These are phyloP conservation scores for Fusarium fracticaudum DNA, from an alignment of 2,329 filamentous ascomycete species.

Conservation along the genomic window DNA sequence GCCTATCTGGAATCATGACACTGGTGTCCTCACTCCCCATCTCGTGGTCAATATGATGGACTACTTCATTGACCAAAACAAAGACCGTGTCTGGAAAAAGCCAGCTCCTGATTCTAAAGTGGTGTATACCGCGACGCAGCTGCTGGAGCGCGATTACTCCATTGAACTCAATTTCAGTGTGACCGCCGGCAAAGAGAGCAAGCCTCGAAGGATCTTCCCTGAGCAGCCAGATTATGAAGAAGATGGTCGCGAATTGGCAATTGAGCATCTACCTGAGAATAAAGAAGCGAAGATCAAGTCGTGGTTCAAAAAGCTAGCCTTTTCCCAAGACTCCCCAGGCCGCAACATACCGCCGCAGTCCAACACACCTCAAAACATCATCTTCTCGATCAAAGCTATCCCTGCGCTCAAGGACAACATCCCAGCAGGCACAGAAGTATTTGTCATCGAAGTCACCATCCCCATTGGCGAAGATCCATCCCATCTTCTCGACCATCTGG, in stretches of 20 bases:
- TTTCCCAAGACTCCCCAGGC: background rate
- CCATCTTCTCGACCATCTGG: background rate
- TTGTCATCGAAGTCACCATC: background rate
- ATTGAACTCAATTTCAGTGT: background rate
- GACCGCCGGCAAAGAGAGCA: background rate
- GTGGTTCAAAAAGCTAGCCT: background rate
- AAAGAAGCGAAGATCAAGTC: background rate
- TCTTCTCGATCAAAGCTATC: background rate
- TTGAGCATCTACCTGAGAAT: background rate
- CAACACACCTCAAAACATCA: background rate
- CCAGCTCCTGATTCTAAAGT: background rate
- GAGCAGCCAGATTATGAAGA: background rate
- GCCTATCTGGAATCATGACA: background rate
- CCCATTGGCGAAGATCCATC: background rate
- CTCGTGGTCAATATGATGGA: background rate
- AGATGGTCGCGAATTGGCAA: background rate
- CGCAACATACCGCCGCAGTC: background rate
- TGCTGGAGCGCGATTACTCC: background rate
- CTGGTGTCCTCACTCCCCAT: rapidly evolving
- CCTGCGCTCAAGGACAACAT: rapidly evolving
- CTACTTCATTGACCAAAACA: background rate
- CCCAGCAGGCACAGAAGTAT: background rate
- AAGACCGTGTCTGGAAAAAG: background rate
- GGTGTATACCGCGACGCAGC: background rate
- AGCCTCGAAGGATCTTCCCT: background rate